Evolutionary conservation across 2,329 filamentous ascomycete species (phyloP), one percentile per base, ranked within the genome.

Genomic region (Fusarium zealandicum): DNA sequence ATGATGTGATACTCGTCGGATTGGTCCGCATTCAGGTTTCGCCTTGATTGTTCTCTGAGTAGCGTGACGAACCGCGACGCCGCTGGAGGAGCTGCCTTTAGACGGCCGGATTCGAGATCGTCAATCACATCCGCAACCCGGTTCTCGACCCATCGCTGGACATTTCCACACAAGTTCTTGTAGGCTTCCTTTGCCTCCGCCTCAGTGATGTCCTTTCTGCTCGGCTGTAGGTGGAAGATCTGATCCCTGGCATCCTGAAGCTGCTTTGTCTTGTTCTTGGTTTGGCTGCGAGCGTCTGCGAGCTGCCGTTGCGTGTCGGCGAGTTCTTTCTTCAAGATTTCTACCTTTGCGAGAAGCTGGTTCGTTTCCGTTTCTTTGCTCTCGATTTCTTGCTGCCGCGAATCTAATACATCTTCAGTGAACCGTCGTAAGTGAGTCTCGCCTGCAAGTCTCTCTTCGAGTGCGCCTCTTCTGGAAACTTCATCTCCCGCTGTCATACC

Each of bases 71-170:
- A 69, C 25, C 70, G 68, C 17, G 65, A 56, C 10, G 72, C 69
- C 47, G 70, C 67, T 13, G 60, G 39, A 1, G 69, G 60, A 5
- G 56, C 41, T 33, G 54, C 44, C 27, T 56, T 60, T 17, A 70
- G 41, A 4, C 67, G 67, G 2, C 68, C 68, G 6, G 59, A 44
- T 14, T 72, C 69, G 35, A 74, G 40, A 27, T 73, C 69, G 32
- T 75, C 72, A 40, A 75, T 46, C 9, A 66, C 64, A 20, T 61
- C 57, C 6, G 61, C 65, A 33, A 74, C 63, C 20, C 71, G 69
- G 40, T 71, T 70, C 45, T 74, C 70, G 27, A 74, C 72, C 73
- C 73, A 75, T 47, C 72, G 61, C 47, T 73, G 70, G 9, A 75
- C 66, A 27, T 68, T 73, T 18, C 67, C 64, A 51, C 71, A 69